Evolutionary conservation across 2,329 filamentous ascomycete genomes (phyloP).

Genomic region (Fusarium phyllophilum): DNA sequence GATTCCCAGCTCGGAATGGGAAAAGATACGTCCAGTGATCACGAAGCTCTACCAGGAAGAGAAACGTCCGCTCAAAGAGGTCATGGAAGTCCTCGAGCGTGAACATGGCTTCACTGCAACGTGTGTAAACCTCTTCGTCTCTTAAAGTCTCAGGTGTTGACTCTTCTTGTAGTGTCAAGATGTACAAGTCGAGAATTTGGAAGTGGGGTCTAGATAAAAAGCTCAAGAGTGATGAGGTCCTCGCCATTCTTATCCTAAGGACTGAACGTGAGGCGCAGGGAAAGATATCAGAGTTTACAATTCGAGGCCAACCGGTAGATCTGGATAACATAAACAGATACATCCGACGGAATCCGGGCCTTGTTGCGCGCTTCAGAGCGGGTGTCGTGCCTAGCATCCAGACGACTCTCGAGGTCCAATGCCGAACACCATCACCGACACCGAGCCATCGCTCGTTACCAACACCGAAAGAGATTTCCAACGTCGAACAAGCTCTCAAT

Average conservation of each 20-base stretch:
- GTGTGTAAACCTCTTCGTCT: constrained; percentile 42
- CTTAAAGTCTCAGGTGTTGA: background rate
- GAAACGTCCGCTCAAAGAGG: constrained; percentile 54
- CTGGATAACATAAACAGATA: constrained; percentile 54
- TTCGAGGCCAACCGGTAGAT: constrained; percentile 53
- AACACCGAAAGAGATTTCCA: constrained; percentile 35
- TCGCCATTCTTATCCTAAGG: constrained; percentile 52
- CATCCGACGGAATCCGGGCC: constrained; percentile 51
- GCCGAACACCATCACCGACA: constrained; percentile 45
- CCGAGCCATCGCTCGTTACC: constrained; percentile 34
- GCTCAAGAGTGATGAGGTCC: constrained; percentile 53
- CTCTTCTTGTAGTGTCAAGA: constrained; percentile 49
- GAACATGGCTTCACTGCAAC: constrained; percentile 53
- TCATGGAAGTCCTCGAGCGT: constrained; percentile 52
- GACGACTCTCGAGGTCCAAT: constrained; percentile 47
- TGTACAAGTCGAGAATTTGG: constrained; percentile 57
- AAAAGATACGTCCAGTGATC: constrained; percentile 50
- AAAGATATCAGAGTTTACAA: constrained; percentile 50
- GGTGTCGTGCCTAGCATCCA: constrained; percentile 47
- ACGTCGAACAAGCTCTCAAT: constrained; percentile 43
- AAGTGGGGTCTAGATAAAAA: constrained; percentile 57
- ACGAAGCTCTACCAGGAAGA: constrained; percentile 54
- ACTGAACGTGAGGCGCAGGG: constrained; percentile 50
- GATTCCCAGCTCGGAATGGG: constrained; percentile 48
- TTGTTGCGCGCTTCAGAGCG: constrained; percentile 47